These are phyloP conservation scores for Pichia pseudocactophila DNA, from an alignment of 805 yeast species.

Conservation along the genomic window DNA sequence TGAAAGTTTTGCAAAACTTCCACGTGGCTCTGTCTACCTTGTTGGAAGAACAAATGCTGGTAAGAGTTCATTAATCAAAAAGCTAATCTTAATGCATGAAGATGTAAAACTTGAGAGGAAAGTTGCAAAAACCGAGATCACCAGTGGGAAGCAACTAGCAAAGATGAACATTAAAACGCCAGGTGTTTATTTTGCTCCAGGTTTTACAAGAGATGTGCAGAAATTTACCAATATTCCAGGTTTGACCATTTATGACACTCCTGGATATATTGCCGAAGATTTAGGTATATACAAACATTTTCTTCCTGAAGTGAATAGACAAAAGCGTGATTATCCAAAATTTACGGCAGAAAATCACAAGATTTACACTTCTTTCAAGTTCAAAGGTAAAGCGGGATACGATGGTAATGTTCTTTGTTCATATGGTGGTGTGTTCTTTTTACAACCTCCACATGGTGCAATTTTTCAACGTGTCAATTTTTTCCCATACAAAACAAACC, in stretches of 20 bases:
- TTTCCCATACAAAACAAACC: conserved; percentile 32
- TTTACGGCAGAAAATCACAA: conserved; percentile 3
- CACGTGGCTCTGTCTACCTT: conserved; percentile 35
- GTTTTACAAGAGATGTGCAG: conserved; percentile 53
- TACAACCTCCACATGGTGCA: conserved; percentile 44
- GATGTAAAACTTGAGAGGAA: conserved; percentile 10
- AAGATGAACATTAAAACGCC: conserved; percentile 25
- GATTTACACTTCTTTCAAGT: conserved; percentile 3
- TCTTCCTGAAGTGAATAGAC: conserved; percentile 10
- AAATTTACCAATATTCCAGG: conserved; percentile 21
- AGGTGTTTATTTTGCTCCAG: conserved; percentile 49
- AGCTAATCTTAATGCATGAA: conserved; percentile 24
- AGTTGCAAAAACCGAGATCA: conserved; percentile 18
- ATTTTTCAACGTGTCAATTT: conserved; percentile 36
- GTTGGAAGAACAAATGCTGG: conserved; percentile 67
- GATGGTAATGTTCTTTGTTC: conserved; percentile 26
- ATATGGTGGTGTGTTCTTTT: conserved; percentile 53
- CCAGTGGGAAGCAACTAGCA: conserved; percentile 16
- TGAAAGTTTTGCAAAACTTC: conserved; percentile 30
- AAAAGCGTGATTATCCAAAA: conserved; percentile 7
- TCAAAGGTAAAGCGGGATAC: conserved; percentile 14
- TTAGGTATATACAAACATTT: conserved; percentile 27
- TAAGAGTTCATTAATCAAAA: conserved; percentile 51
- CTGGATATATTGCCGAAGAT: conserved; percentile 32
- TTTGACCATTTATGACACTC: conserved; percentile 33